These are phyloP conservation scores for Yarrowia sp. DNA, from an alignment of 805 yeast species.

Conservation along the genomic window DNA sequence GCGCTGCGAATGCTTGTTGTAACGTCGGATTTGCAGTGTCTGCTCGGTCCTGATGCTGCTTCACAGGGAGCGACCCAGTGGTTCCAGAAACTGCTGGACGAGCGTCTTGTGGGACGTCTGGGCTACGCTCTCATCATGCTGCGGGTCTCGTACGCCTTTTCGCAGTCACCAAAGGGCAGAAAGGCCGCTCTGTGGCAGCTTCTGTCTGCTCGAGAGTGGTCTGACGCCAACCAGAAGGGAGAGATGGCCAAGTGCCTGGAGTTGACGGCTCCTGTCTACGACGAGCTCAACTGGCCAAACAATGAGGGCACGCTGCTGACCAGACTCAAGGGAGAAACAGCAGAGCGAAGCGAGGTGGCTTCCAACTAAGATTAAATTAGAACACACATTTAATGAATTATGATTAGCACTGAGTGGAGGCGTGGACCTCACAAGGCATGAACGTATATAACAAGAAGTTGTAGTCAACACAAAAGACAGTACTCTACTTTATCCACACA, in stretches of 20 bases:
- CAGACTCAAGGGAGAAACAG: not conserved
- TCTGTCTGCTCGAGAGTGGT: conserved; percentile 73
- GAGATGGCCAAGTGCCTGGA: conserved; percentile 39
- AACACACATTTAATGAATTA: not conserved
- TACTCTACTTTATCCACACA: too few species aligned
- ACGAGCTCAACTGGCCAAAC: conserved; percentile 22
- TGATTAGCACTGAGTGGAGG: too few species aligned
- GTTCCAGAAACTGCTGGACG: conserved; percentile 47
- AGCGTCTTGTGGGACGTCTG: conserved; percentile 41
- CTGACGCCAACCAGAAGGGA: conserved; percentile 35
- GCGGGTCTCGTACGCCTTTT: conserved; percentile 52
- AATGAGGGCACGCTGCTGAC: conserved; percentile 5
- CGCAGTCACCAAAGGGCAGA: conserved; percentile 58
- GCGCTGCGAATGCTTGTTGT: conserved; percentile 66
- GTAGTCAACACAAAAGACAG: too few species aligned
- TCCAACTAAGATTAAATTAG: too few species aligned
- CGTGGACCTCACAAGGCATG: too few species aligned
- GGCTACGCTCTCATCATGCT: conserved; percentile 54
- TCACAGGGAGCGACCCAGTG: conserved; percentile 48
- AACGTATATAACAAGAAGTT: too few species aligned
- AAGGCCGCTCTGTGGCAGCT: conserved; percentile 77
- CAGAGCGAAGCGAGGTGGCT: not conserved
- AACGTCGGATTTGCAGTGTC: conserved; percentile 65
- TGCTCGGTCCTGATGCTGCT: conserved; percentile 44
- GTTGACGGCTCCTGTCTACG: conserved; percentile 38